These are phyloP conservation scores for Fusarium sp. DNA, from an alignment of 2,329 filamentous ascomycete genomes.

Conservation along the genomic window DNA sequence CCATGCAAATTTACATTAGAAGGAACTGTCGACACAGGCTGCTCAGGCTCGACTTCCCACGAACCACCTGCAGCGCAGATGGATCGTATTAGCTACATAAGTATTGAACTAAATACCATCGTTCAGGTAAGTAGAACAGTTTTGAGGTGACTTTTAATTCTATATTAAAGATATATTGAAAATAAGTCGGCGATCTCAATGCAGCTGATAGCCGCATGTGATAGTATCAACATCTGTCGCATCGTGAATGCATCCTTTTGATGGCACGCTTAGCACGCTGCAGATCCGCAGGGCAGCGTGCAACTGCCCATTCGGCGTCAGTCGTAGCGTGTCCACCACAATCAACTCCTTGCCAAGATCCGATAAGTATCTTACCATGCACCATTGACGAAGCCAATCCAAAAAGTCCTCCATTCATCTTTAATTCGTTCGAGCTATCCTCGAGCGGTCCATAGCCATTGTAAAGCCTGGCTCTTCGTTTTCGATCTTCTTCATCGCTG, in stretches of 20 bases:
- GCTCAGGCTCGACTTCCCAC: too few species aligned
- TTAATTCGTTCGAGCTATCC: not conserved
- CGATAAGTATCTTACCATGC: not conserved
- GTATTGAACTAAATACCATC: too few species aligned
- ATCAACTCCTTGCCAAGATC: not conserved
- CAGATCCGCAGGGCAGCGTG: not conserved
- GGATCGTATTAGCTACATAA: too few species aligned
- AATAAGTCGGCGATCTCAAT: too few species aligned
- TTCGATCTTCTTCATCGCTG: not conserved
- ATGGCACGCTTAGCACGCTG: not conserved
- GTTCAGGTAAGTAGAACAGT: too few species aligned
- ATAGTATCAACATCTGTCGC: constrained; percentile 6
- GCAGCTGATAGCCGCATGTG: not conserved
- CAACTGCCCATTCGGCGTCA: not conserved
- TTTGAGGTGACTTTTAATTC: too few species aligned
- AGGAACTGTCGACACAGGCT: too few species aligned
- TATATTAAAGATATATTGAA: too few species aligned
- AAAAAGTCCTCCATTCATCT: constrained; percentile 1
- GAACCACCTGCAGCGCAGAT: too few species aligned
- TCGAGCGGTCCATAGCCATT: not conserved
- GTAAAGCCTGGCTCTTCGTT: not conserved
- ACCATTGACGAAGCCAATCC: not conserved
- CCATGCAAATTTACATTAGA: too few species aligned
- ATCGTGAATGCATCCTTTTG: not conserved
- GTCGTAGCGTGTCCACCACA: not conserved